Evolutionary conservation across 495 filamentous ascomycete genomes (phyloP).

Genomic region (Poronia punctata): DNA sequence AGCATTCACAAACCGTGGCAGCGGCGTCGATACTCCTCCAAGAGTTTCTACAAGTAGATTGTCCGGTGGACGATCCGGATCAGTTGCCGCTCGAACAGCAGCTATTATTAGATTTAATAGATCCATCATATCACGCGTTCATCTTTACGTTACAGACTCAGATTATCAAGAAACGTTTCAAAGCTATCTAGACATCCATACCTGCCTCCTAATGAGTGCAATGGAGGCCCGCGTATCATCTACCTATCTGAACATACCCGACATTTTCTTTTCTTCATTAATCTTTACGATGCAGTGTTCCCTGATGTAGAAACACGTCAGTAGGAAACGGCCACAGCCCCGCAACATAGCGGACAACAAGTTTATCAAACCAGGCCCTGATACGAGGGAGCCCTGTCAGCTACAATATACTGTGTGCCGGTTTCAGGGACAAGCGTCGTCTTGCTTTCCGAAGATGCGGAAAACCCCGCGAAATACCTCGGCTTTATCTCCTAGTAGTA

Average conservation of each 20-base stretch:
- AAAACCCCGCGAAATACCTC: background rate
- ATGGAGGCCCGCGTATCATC: slow-evolving; percentile 6
- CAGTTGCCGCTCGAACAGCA: too few relatives aligned
- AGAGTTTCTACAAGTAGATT: too few relatives aligned
- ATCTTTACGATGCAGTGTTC: slow-evolving; percentile 6
- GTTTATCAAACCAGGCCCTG: background rate
- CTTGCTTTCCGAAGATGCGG: background rate
- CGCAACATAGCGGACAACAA: slow-evolving; percentile 3
- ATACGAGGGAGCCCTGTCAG: too few relatives aligned
- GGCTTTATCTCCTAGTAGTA: slow-evolving; percentile 12
- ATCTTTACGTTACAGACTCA: background rate
- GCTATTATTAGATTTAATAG: too few relatives aligned
- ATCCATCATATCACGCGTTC: background rate
- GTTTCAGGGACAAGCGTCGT: background rate
- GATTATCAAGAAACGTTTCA: slow-evolving; percentile 9
- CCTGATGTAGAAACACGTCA: slow-evolving; percentile 23
- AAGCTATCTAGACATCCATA: slow-evolving; percentile 17
- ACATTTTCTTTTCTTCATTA: too few relatives aligned
- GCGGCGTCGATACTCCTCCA: too few relatives aligned
- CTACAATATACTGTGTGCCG: background rate
- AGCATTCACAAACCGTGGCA: too few relatives aligned
- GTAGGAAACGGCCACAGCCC: slow-evolving; percentile 16
- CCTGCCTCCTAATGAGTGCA: slow-evolving; percentile 18
- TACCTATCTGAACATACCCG: slow-evolving; percentile 20
- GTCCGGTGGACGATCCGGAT: too few relatives aligned